Base-by-base conservation (phyloP, 2,329 filamentous ascomycete species). In the Alternaria gansuensis region DNA sequence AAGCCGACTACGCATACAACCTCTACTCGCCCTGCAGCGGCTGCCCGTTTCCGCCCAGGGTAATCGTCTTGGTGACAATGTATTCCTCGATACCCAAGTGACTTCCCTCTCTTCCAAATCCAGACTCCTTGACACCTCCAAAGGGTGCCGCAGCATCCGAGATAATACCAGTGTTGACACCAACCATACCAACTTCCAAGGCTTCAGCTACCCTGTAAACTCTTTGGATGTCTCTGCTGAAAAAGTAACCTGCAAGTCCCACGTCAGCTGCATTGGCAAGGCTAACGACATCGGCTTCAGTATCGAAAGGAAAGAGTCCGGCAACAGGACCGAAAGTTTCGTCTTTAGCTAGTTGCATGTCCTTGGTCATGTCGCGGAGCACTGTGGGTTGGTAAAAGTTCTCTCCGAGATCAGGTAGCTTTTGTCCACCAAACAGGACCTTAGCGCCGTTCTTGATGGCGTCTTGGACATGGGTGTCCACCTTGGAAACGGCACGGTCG, bases 281-380 rank as follows among this genome's bases (percentile, higher is more conserved):
- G 63, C 85, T 83, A 29, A 98, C 87, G 5, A 97, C 95, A 71
- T 98, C 93, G 52, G 90, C 88, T 79, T 98, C 95, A 0, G 89
- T 92, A 45, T 91, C 86, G 74, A 98, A 99, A 48, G 88, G 85
- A 82, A 97, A 97, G 13, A 98, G 79, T 0, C 91, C 94, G 0
- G 93, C 94, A 0, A 98, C 90, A 3, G 95, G 95, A 0, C 95
- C 95, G 75, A 99, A 99, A 0, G 94, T 99, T 82, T 99, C 95
- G 78, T 98, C 94, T 1, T 82, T 82, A 4, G 91, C 89, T 67
- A 98, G 85, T 59, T 86, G 84, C 95, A 98, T 98, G 40, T 93
- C 88, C 57, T 84, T 82, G 10, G 84, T 96, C 89, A 97, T 94
- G 63, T 90, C 91, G 9, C 90, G 89, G 60, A 99, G 87, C 40